Base-by-base conservation (phyloP, 768 basidiomycete genomes). In the Rhodotorula kratochvilovae region DNA sequence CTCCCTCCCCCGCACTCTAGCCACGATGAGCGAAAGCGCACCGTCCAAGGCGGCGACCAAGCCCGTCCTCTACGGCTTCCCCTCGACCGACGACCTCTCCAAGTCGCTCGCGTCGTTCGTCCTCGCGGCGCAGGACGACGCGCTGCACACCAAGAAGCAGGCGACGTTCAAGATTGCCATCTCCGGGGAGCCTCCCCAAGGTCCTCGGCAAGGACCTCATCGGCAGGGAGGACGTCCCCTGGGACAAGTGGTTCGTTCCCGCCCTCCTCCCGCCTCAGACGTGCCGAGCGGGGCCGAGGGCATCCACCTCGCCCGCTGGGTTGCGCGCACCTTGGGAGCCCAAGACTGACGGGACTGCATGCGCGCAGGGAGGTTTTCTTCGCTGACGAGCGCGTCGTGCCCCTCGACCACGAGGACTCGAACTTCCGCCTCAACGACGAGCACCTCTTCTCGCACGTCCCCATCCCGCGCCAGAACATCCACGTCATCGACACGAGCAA, bases 331-430 rank as follows among this genome's bases (percentile, higher is more conserved):
- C 15, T 11, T 17, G 45, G 10, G 4, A 45, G 10, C 16, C n/a
- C n/a, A n/a, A n/a, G 10, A 45, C 45, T 45, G 45, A 45, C 45
- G 4, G 17, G 7, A 4, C 10, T 45, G 3, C 10, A 25, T 21
- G 25, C 27, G 10, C 12, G 42, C 79, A 98, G 95, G 96, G 93
- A 97, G 74, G 88, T 98, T 77, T 99, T 90, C 83, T 99, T 96
- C 79, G 92, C 88, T 42, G 96, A 99, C 81, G 96, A 99, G 82
- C 90, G 96, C 64, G 87, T 88, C 71, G 96, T 99, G 33, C 92
- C 92, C 15, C 87, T 96, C 79, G 89, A 96, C 83, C 85, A 95
- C 81, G 84, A 87, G 46, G 95, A 98, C 79, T 96, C 93, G 39
- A 99, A 98, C 81, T 92, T 96, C 83, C 77, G 80, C 25, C 86